Percentiles rank a stretch among this genome's conserved stretches.
Conservation (phyloP, 495 filamentous ascomycete species). For the Friedmanniomyces endolithicus region DNA sequence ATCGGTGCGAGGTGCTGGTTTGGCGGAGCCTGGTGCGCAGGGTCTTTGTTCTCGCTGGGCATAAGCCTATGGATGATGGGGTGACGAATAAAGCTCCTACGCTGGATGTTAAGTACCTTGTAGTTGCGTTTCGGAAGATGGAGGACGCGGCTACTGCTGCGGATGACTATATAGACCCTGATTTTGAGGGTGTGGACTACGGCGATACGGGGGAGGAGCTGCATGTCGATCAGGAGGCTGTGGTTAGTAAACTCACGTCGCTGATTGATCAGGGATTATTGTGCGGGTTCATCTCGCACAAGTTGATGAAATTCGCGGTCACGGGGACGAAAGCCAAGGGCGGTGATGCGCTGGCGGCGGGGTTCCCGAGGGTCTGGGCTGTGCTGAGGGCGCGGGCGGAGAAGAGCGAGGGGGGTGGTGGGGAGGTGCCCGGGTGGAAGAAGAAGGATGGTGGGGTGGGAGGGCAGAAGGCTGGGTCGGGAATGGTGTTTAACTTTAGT, state of each 20-base stretch:
- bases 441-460: constrained; percentile 9
- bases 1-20: constrained; percentile 64
- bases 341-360: constrained; percentile 41
- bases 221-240: constrained; percentile 32
- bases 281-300: constrained; percentile 73
- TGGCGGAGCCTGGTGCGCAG: constrained; percentile 75
- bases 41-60: constrained; percentile 54
- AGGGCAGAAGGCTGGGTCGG: constrained; percentile 25
- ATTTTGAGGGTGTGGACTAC: constrained; percentile 31
- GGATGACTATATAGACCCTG: constrained; percentile 32
- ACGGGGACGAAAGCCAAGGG: constrained; percentile 52
- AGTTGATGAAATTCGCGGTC: constrained; percentile 64
- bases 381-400: constrained; percentile 36
- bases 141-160: constrained; percentile 23
- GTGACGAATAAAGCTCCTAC: constrained; percentile 39
- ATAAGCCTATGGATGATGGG: constrained; percentile 30
- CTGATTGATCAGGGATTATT: constrained; percentile 74
- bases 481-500: constrained; percentile 40
- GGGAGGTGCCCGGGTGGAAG: constrained; percentile 27
- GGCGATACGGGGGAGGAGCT: constrained; percentile 41
- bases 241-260: constrained; percentile 68
- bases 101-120: constrained; percentile 43
- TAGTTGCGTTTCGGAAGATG: constrained; percentile 34
- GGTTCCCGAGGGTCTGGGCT: constrained; percentile 50
- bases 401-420: constrained; percentile 26